Evolutionary conservation across 2,329 filamentous ascomycete species (phyloP), one percentile per base, ranked within the genome.

Genomic region (Diaporthe aspalathi): DNA sequence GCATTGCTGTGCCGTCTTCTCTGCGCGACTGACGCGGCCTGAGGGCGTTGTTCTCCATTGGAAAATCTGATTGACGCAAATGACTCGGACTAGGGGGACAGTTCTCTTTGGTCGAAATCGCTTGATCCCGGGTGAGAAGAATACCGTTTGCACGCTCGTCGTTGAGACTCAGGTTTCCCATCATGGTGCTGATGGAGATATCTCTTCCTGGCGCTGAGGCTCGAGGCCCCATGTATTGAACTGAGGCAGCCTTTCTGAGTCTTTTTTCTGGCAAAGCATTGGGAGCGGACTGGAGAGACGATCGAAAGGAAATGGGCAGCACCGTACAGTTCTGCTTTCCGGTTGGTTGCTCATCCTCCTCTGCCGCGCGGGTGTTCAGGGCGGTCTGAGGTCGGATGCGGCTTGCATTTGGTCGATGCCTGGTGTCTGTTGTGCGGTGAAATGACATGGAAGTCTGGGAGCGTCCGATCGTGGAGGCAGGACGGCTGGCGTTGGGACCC

Each of bases 401-500:
- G 82, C 74, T 47, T 29, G 72, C 74, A 43, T 81, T 81, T 20
- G 81, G 80, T 72, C 80, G 78, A 29, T 81, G 80, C 75, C 86
- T 82, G 70, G 83, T 78, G 76, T 85, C 86, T 68, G 84, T 82
- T 53, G 86, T 80, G 73, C 86, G 85, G 74, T 77, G 81, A 57
- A 80, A 83, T 29, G 82, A 81, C 74, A 88, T 81, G 45, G 89
- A 83, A 8, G 87, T 85, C 73, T 88, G 84, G 3, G 88, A 84
- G 68, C 88, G 86, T 79, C 84, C 81, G 49, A 72, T 56, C 72
- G 81, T 76, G 6, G 81, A 74, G 22, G 83, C 79, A 7, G 82
- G 80, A 17, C 87, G 83, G 74, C 89, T 86, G 22, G 79, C 75
- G 17, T 84, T 85, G 16, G 86, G 84, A 1, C 90, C 89, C 35